phyloP scores from a whole-genome alignment of 2,329 filamentous ascomycete genomes.

The Fusarium redolens region DNA sequence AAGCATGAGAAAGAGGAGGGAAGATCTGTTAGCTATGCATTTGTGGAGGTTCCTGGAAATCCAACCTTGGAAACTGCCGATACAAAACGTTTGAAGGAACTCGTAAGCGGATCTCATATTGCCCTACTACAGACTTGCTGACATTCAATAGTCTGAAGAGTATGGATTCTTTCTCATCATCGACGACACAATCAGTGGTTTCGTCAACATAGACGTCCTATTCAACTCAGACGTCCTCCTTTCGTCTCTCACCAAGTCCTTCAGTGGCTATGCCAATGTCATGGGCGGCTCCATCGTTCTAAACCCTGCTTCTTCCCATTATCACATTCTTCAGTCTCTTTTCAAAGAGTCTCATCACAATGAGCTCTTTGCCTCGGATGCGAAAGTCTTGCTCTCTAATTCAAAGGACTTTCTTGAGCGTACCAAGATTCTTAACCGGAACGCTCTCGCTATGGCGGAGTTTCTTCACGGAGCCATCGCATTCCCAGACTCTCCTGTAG shows the following conservation, averaged over 20 bases:
- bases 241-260: conserved; percentile 67
- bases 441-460: conserved; percentile 56
- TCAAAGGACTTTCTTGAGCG: conserved; percentile 57
- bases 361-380: conserved; percentile 61
- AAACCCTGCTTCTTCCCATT: conserved; percentile 58
- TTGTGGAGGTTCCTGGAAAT: conserved; percentile 59
- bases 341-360: conserved; percentile 51
- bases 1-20: conserved; percentile 53
- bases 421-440: conserved; percentile 54
- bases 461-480: conserved; percentile 50
- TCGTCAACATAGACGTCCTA: conserved; percentile 63
- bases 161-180: conserved; percentile 58
- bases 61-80: conserved; percentile 51
- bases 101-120: conserved; percentile 49
- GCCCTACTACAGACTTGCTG: neutral
- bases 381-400: conserved; percentile 58
- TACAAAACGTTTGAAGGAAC: conserved; percentile 48
- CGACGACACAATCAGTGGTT: conserved; percentile 62
- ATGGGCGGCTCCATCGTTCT: conserved; percentile 64
- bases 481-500: conserved; percentile 51
- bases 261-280: conserved; percentile 66
- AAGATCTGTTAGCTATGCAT: conserved; percentile 57
- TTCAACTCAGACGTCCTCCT: conserved; percentile 61
- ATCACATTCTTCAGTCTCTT: conserved; percentile 51
- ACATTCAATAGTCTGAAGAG: conserved; percentile 50